Evolutionary conservation across 2,329 filamentous ascomycete genomes (phyloP), one percentile per base, ranked within the genome.

Genomic region (Phoma herbarum): DNA sequence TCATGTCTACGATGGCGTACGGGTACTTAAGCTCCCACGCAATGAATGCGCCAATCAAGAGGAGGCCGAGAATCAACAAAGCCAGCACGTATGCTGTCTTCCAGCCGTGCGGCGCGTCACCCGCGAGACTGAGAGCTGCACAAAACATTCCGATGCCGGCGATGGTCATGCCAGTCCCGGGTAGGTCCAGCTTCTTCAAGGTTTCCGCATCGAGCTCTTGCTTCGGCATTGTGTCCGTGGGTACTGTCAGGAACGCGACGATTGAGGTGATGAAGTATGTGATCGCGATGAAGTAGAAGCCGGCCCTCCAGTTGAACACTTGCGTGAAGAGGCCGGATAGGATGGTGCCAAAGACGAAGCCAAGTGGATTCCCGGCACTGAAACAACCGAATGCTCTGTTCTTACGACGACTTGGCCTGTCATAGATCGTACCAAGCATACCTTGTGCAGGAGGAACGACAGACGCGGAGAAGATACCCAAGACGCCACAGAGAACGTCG

Each of bases 71-170:
- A 20, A 89, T 78, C 18, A 91, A 79, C 42, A 90, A 76, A 0
- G 83, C 84, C 12, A 91, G 83, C 2, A 90, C 85, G 64, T 88
- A 87, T 2, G 82, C 77, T 0, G 85, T 84, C 33, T 78, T 80
- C 88, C 88, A 91, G 2, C 88, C 88, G 49, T 87, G 72, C 1
- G 83, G 77, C 1, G 87, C 86, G 35, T 86, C 85, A 12, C 75
- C 83, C 58, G 81, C 81, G 9, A 83, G 75, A 68, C 78, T 79
- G 57, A 90, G 77, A 1, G 84, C 84, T 22, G 85, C 85, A 14
- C 86, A 87, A 68, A 90, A 85, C 79, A 88, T 81, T 3, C 86
- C 87, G 57, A 89, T 87, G 0, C 88, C 88, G n/a, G 84, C 79
- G 31, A 90, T 81, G 3, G 87, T 86, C 59, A 90, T 73, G 1